Evolutionary conservation across 495 filamentous ascomycete genomes (phyloP).

Genomic region (Paragyromitra xinjiangensis): DNA sequence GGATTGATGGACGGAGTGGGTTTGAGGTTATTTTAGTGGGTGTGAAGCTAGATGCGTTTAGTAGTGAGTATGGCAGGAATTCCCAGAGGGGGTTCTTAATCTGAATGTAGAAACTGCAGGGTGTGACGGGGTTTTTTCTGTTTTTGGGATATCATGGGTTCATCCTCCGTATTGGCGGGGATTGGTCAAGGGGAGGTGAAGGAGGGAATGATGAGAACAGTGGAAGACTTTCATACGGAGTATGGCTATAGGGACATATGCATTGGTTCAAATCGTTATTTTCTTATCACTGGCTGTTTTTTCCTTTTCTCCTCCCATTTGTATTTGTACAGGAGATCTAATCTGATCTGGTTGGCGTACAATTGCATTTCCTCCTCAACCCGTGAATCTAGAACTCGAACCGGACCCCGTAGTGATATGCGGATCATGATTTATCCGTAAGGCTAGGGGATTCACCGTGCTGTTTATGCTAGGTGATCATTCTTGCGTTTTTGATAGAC

Average conservation of each 20-base stretch:
- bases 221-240: slow-evolving; percentile 20
- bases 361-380: neutral
- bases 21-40: slow-evolving; percentile 75
- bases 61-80: slow-evolving; percentile 74
- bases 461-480: neutral
- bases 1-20: slow-evolving; percentile 61
- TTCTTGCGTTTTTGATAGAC: neutral
- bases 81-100: slow-evolving; percentile 71
- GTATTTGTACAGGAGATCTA: slow-evolving; percentile 7
- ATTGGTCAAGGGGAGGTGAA: neutral
- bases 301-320: neutral
- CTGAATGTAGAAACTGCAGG: slow-evolving; percentile 32
- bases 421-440: neutral
- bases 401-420: neutral
- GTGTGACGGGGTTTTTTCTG: neutral
- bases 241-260: slow-evolving; percentile 34
- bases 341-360: neutral
- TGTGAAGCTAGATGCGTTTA: slow-evolving; percentile 82
- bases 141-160: slow-evolving; percentile 9
- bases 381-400: neutral
- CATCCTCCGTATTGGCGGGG: neutral
- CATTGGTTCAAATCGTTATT: slow-evolving; percentile 1
- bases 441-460: neutral
- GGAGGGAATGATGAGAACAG: neutral
- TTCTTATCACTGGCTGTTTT: slow-evolving; percentile 11